Percentiles rank a stretch among this genome's conserved stretches.
Conservation (phyloP, 257 asterid genomes). For the Gardenia jasminoides region DNA sequence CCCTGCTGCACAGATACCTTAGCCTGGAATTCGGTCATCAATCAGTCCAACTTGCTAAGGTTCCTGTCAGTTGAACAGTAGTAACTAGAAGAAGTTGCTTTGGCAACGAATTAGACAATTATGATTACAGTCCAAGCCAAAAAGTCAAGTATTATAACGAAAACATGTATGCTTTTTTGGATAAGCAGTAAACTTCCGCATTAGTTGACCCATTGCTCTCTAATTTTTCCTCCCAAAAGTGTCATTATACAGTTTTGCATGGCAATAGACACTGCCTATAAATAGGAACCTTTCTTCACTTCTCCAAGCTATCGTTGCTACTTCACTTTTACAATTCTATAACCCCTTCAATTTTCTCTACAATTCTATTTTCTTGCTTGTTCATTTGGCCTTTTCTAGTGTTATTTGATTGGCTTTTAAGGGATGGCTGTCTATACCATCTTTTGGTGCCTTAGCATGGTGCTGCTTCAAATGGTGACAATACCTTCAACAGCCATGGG, state of each 20-base stretch:
- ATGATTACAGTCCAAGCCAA: no score
- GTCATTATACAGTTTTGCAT: neutral
- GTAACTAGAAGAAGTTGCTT: no score
- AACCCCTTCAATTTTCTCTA: neutral
- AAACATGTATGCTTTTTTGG: no score
- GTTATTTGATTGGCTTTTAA: neutral
- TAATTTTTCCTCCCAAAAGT: neutral
- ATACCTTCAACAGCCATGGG: neutral
- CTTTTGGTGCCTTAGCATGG: neutral
- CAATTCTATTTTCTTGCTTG: neutral
- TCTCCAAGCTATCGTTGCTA: neutral
- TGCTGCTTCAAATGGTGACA: neutral
- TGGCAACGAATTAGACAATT: no score
- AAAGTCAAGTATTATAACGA: no score
- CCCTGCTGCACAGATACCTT: conserved; percentile 92
- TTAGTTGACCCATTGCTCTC: neutral
- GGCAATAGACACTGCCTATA: neutral
- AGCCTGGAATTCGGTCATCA: conserved; percentile 82
- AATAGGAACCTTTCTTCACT: neutral
- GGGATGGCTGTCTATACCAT: neutral
- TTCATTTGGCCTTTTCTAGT: neutral
- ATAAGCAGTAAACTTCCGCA: neutral
- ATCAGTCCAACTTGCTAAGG: conserved; percentile 12
- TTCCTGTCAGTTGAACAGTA: no score
- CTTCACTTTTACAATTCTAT: neutral